Percentiles rank a stretch among this genome's conserved stretches.
Conservation (phyloP, 768 basidiomycete species). For the Lactarius sanguifluus region DNA sequence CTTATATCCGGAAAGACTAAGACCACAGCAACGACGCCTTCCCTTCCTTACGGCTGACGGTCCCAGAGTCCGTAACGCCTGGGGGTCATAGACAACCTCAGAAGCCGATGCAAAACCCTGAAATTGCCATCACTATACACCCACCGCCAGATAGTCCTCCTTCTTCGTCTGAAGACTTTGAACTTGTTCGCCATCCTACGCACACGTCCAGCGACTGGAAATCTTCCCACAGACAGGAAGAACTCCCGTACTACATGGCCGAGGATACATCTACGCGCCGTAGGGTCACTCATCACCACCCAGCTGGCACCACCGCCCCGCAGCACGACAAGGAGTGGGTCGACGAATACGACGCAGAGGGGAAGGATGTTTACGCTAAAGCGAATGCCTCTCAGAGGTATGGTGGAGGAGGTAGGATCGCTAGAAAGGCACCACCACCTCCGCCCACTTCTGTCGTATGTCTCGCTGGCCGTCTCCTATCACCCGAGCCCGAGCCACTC, state of each 20-base stretch:
- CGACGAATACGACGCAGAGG: slow-evolving; percentile 52
- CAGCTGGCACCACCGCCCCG: slow-evolving; percentile 30
- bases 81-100: slow-evolving; percentile 14
- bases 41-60: slow-evolving; percentile 11
- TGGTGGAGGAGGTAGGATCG: slow-evolving; percentile 49
- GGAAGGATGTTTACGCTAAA: slow-evolving; percentile 63
- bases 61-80: not conserved
- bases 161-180: slow-evolving; percentile 65
- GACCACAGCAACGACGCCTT: not conserved
- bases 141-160: slow-evolving; percentile 49
- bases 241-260: slow-evolving; percentile 51
- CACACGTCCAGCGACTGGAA: slow-evolving; percentile 36
- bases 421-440: slow-evolving; percentile 54
- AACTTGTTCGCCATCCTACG: slow-evolving; percentile 62
- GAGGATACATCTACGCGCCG: slow-evolving; percentile 50
- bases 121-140: slow-evolving; percentile 72
- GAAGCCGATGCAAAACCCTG: slow-evolving; percentile 58
- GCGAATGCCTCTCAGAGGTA: slow-evolving; percentile 38
- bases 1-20: not conserved
- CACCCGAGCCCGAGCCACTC: not conserved
- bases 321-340: slow-evolving; percentile 35
- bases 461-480: slow-evolving; percentile 17
- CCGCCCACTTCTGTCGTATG: slow-evolving; percentile 57
- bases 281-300: slow-evolving; percentile 42
- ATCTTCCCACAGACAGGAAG: slow-evolving; percentile 38